Evolutionary conservation across 1,284 basidiomycete genomes (phyloP), one percentile per base, ranked within the genome.

Genomic region (Trichosporon ovoides): DNA sequence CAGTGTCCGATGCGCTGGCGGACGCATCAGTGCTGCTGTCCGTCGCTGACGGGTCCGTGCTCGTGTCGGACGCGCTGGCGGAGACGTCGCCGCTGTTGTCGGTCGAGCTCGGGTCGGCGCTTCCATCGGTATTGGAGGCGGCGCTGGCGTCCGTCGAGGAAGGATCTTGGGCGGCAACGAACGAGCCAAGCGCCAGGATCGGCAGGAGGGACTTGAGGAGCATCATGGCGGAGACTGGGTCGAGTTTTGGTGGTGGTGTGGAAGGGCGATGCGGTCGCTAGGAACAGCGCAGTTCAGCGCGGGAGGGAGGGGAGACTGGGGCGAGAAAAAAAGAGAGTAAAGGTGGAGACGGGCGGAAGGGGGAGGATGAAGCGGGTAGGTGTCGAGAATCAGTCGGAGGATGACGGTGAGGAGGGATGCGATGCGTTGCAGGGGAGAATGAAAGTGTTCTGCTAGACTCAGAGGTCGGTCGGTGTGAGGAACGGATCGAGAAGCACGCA

Each of bases 181-280:
- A 48, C 22, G 43, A 28, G 19, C 22, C 43, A 16, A 48, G 43
- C 22, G 43, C 43, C 22, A 48, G 43, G 43, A 48, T 28, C 14
- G 43, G 43, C 16, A 48, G 43, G 43, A 48, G 28, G 22, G 43
- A n/a, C 43, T 48, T 48, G 43, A 48, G 22, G 28, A 28, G 43
- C 43, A 48, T 48, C 22, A 14, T 19, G 24, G 43, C 9, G 24
- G 5, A 24, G 24, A 16, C 7, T 7, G 24, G 7, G 43, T 28
- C 43, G 22, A 31, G 43, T 48, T 48, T 48, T 48, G 22, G 19
- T n/a, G 43, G 16, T 22, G n/a, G 24, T 24, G 22, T 48, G 24
- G 28, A n/a, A 3, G 43, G 22, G 28, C 43, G 43, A n/a, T 19
- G 16, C 28, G 14, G 43, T 14, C 28, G 43, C 22, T 16, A 28